phyloP scores from a whole-genome alignment of 2,329 filamentous ascomycete genomes.

The Ilyonectria sp. region DNA sequence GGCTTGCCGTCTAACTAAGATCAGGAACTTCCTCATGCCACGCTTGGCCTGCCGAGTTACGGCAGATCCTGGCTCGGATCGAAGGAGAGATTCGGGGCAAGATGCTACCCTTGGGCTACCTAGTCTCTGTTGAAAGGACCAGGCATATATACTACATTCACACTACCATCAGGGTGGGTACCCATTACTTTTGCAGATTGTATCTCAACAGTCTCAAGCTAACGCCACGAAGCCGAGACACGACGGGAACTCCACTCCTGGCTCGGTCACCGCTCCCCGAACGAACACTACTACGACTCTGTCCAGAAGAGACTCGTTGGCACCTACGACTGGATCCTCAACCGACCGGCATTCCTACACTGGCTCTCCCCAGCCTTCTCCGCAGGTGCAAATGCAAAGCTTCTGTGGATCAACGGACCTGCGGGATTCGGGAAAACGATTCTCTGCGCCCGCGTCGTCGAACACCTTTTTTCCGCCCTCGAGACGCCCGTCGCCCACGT shows the following conservation, averaged over 20 bases:
- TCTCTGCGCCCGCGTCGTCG: constrained; percentile 3
- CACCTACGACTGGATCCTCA: constrained; percentile 15
- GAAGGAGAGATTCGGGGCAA: too few relatives aligned
- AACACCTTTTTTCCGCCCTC: background rate
- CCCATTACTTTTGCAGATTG: too few relatives aligned
- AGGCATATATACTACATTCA: too few relatives aligned
- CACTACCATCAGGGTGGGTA: too few relatives aligned
- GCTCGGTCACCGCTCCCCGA: background rate
- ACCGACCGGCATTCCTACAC: background rate
- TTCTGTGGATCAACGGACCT: constrained; percentile 15
- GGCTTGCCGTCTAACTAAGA: too few relatives aligned
- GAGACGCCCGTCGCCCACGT: too few relatives aligned
- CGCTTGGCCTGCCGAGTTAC: too few relatives aligned
- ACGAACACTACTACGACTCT: constrained; percentile 6
- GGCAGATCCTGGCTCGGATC: too few relatives aligned
- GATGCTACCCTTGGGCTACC: too few relatives aligned
- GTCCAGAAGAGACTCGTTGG: background rate
- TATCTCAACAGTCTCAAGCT: background rate
- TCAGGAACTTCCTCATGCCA: too few relatives aligned
- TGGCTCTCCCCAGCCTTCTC: background rate
- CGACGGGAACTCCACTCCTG: constrained; percentile 6
- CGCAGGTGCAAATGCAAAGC: background rate
- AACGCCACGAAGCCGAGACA: background rate
- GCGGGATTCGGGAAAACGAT: constrained; percentile 19
- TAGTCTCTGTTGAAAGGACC: background rate